Base-by-base conservation (phyloP, 2,329 filamentous ascomycete genomes). In the Cladophialophora bantiana region DNA sequence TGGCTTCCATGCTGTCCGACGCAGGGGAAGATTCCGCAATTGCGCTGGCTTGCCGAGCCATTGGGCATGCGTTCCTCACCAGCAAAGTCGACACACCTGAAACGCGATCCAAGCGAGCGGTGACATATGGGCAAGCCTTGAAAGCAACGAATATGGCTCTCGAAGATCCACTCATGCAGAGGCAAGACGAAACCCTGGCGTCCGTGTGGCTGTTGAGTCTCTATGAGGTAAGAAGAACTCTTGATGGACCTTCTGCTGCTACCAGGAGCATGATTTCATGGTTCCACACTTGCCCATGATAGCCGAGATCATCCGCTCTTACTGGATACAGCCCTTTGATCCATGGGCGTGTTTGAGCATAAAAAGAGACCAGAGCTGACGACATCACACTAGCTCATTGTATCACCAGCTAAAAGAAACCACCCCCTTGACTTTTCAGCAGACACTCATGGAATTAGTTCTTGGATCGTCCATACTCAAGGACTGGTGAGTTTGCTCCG, bases 181-280 rank as follows among this genome's bases (percentile, higher is more conserved):
- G 36, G 4, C 45, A 59, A 36, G 69, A 71, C 40, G 67, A 69
- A 12, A 67, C 67, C 2, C 56, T 69, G 3, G 56, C 66, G 7
- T 64, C 64, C 15, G 65, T 71, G 10, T 71, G 67, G 67, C 52
- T 71, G 34, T 58, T 71, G 56, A 71, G 69, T 45, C 20, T 69
- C 18, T 71, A 69, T 62, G 69, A 71, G 68, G 69, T 69, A 55
- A 62, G 56, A 31, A 35, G n/a, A 31, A 26, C 9, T 18, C 26
- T 4, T 20, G 42, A 20, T 10, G 6, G 18, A 20, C n/a, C 12
- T 48, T 20, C 7, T 20, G n/a, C n/a, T 26, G 26, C 26, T 26
- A 3, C 26, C 26, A 26, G 26, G 2, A 26, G 26, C 26, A 26
- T 26, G 26, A 3, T 3, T 26, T 26, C 26, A 3, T 2, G 7